Base-by-base conservation (phyloP, 768 basidiomycete species). In the Piloderma croceum region DNA sequence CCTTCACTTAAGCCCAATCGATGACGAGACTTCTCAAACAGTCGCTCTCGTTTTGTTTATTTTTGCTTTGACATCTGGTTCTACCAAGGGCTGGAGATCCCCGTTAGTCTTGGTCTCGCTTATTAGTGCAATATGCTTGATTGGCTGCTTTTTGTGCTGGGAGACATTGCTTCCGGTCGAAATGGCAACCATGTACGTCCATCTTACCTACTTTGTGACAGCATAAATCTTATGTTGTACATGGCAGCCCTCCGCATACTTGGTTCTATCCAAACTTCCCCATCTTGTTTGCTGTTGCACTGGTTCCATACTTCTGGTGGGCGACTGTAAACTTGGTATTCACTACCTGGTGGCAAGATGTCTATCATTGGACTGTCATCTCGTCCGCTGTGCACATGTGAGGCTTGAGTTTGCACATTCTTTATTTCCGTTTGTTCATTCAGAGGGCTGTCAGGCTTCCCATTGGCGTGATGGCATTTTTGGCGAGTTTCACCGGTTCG, bases 41-140 rank as follows among this genome's bases (percentile, higher is more conserved):
- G 67, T 47, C 20, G 56, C 66, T 18, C 43, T 68, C 39, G 52
- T 69, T 34, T 45, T 70, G 22, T 65, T 69, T 39, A 63, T 70
- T 3, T 70, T 69, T 34, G 62, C 68, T 3, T 51, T 70, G n/a
- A 72, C 67, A 0, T 63, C 65, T 23, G 75, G 72, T 18, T 67
- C 78, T 6, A 62, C 64, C n/a, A 55, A 53, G 36, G 75, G 77
- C 17, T 80, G 79, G 79, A 53, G 50, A 4, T 53, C 64, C 1
- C 63, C 71, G 4, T 45, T 54, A 13, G 72, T 77, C 41, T 53
- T 79, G 36, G 61, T 57, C 4, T 68, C 73, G 1, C 57, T 81
- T 27, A 52, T 74, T 7, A 47, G 77, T 24, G 69, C 76, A 4
- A 50, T 74, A 42, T 24, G 67, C 7, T 44, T 72, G 9, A 49